These are phyloP conservation scores for Vanderwaltozyma yarrowii DNA, from an alignment of 805 yeast species.

Conservation along the genomic window DNA sequence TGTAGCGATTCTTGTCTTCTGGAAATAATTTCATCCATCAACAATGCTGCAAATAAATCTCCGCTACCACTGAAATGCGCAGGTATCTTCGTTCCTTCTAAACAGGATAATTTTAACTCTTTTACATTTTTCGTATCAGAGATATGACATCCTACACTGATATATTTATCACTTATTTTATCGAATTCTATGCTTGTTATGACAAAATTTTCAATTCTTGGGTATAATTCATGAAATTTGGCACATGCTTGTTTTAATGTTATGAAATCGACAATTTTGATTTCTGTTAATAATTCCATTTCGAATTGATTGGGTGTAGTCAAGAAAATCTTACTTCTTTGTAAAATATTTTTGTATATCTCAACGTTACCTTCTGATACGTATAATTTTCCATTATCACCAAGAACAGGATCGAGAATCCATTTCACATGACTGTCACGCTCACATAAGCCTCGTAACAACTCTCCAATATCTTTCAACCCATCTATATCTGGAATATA, in stretches of 20 bases:
- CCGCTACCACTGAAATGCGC: constrained; percentile 70
- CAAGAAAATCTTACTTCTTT: constrained; percentile 35
- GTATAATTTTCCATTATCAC: constrained; percentile 79
- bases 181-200: constrained; percentile 42
- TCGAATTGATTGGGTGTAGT: constrained; percentile 73
- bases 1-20: neutral
- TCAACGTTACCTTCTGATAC: constrained; percentile 51
- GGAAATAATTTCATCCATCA: constrained; percentile 34
- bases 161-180: neutral
- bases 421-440: constrained; percentile 33
- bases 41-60: constrained; percentile 55
- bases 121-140: neutral
- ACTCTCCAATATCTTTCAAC: constrained; percentile 38
- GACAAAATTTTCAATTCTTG: constrained; percentile 41
- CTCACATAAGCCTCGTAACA: constrained; percentile 29
- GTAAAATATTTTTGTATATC: constrained; percentile 39
- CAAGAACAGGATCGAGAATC: constrained; percentile 85
- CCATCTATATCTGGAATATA: constrained; percentile 59
- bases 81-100: constrained; percentile 38
- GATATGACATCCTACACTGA: constrained; percentile 4
- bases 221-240: constrained; percentile 35
- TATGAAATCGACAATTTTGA: constrained; percentile 31
- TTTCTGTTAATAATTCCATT: constrained; percentile 47
- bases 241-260: constrained; percentile 32
- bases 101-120: constrained; percentile 18